Evolutionary conservation across 441 rosid genomes (phyloP), one percentile per base, ranked within the genome.

Genomic region (Hypseocharis bilobata): DNA sequence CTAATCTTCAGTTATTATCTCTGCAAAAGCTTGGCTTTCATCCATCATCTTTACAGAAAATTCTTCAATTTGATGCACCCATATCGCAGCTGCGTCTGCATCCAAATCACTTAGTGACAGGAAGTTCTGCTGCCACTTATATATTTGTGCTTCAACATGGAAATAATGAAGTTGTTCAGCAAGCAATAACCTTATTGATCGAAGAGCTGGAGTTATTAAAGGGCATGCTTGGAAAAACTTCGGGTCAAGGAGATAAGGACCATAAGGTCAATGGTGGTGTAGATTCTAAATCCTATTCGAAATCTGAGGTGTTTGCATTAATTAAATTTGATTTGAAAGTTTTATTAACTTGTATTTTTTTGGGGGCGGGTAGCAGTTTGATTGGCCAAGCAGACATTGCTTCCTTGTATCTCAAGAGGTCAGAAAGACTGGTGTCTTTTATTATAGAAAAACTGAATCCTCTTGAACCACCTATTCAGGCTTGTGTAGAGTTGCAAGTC

Each of bases 101-200:
- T 81, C 93, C 96, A 42, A 91, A 85, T 81, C 89, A 84, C 66
- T 81, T 85, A 72, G 84, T 93, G 64, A 85, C 89, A n/a, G 85
- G 88, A 75, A 88, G 97, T 81, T 87, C 90, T 79, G 88, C 96
- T 26, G 97, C 95, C 64, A 87, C 96, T 16, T 91, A 91, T 71
- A 77, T 87, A 65, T 93, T 93, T 81, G 84, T 93, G 84, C 95
- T 91, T 79, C 97, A 93, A 74, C 99, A 93, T 65, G 87, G 84
- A 70, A 87, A 85, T 67, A 76, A 80, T 60, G 96, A 86, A 67
- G 81, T 93, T 78, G 92, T 91, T 82, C 84, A 91, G 71, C 83
- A 81, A 69, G 87, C 96, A 71, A 75, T 82, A 69, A 74, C 77
- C 73, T 75, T 77, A 25, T 72, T 91, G 76, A 77, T 74, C 28